phyloP scores from a whole-genome alignment of 2,329 filamentous ascomycete species.

The Hypomyces perniciosus region DNA sequence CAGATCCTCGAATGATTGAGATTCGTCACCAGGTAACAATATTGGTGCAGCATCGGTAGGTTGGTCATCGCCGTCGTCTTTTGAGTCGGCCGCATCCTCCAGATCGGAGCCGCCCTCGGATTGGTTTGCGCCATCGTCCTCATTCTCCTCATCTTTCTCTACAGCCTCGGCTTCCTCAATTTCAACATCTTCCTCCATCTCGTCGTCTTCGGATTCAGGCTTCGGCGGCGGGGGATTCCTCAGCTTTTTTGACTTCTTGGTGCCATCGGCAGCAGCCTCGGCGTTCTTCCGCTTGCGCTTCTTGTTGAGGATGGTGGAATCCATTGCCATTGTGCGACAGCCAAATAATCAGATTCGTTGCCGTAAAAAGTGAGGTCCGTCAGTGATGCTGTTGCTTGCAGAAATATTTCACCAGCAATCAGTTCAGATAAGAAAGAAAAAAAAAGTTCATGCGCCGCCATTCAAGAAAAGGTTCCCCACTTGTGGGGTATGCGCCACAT shows the following conservation, averaged over 20 bases:
- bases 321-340: constrained; percentile 23
- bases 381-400: not conserved
- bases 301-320: constrained; percentile 32
- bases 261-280: constrained; percentile 23
- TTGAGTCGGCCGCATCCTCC: constrained; percentile 2
- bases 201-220: constrained; percentile 20
- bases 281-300: constrained; percentile 39
- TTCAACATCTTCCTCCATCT: constrained; percentile 25
- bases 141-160: constrained; percentile 18
- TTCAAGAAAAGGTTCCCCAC: constrained; percentile 10
- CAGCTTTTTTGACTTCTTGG: constrained; percentile 26
- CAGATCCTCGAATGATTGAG: constrained; percentile 71
- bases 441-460: constrained; percentile 14
- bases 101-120: constrained; percentile 24
- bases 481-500: constrained; percentile 11
- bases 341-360: not conserved
- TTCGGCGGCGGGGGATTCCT: constrained; percentile 33
- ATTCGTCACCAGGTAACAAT: constrained; percentile 53
- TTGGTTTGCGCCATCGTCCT: constrained; percentile 21
- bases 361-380: constrained; percentile 3
- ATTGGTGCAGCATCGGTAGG: constrained; percentile 37
- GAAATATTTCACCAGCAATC: constrained; percentile 14
- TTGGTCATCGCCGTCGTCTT: constrained; percentile 26
- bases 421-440: constrained; percentile 16
- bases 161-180: constrained; percentile 20